Base-by-base conservation (phyloP, 164 flowering plant genomes). In the Tetrastigma voinierianum region DNA sequence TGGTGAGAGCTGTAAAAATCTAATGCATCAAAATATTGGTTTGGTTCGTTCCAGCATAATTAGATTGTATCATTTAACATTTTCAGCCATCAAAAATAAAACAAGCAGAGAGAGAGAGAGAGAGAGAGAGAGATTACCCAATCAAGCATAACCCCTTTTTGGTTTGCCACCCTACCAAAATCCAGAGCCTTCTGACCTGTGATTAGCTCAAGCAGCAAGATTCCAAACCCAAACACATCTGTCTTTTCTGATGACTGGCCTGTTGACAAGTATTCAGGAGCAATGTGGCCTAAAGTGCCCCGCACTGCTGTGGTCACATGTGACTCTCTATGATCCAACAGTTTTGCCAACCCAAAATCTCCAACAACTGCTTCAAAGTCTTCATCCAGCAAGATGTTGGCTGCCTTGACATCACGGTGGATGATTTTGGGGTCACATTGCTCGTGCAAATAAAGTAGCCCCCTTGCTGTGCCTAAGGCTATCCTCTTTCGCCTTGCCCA, bases 341-440 rank as follows among this genome's bases (percentile, higher is more conserved):
- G 92, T 82, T 90, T 90, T 58, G 96, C 96, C 73, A 90, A 72
- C 67, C 96, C 96, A 67, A 90, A 90, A 80, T 90, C 96, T 65
- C 96, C 96, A 24, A 90, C 96, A 70, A 90, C 89, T 12, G 94
- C 96, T 71, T 90, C 96, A 58, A 84, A 84, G 64, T 90, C 93
- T 68, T 87, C 93, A 73, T 90, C 96, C 60, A 90, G 77, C 76
- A 90, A 77, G 58, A 90, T 88, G 69, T 90, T 90, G 49, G 96
- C 96, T 18, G 96, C 96, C 80, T 90, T 90, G 71, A 90, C 96
- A 67, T 90, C 96, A 24, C 96, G 90, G 74, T 90, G 96, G 32
- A 90, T 90, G 48, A 90, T 90, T 70, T 86, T 88, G 16, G 96
- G 96, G 67, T 90, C 96, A 76, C 94, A 87, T 56, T 90, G 93